These are phyloP conservation scores for Agrocybe praecox DNA, from an alignment of 768 basidiomycete genomes.

Conservation along the genomic window DNA sequence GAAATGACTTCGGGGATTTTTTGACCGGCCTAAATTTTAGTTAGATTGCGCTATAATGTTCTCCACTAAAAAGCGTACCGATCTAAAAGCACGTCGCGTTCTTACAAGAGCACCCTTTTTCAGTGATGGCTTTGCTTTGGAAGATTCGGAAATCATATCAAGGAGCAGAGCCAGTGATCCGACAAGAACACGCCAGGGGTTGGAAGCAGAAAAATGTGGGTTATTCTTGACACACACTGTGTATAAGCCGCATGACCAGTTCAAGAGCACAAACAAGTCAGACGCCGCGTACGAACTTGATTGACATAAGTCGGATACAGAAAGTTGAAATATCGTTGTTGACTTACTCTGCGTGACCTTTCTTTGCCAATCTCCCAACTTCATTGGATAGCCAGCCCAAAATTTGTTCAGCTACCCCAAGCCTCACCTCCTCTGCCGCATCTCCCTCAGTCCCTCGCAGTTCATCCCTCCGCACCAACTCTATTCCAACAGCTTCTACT, in stretches of 20 bases:
- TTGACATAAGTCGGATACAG: too few relatives aligned
- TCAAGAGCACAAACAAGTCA: constrained; percentile 69
- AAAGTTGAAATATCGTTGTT: neutral
- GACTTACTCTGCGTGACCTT: constrained; percentile 56
- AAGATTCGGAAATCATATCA: constrained; percentile 59
- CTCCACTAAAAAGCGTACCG: constrained; percentile 48
- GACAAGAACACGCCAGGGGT: constrained; percentile 54
- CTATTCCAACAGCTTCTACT: constrained; percentile 67
- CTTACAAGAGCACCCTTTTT: constrained; percentile 62
- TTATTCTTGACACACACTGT: constrained; percentile 47
- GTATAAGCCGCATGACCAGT: constrained; percentile 72
- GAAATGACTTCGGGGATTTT: constrained; percentile 52
- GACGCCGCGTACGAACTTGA: constrained; percentile 14
- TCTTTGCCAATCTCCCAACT: constrained; percentile 57
- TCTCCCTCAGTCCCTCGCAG: constrained; percentile 42
- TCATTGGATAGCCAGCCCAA: constrained; percentile 78
- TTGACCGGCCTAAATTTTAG: constrained; percentile 33
- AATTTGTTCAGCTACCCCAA: constrained; percentile 70
- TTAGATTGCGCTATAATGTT: neutral
- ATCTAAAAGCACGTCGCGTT: constrained; percentile 67
- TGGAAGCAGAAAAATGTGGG: constrained; percentile 45
- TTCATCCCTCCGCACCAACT: constrained; percentile 67
- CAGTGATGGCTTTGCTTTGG: constrained; percentile 57
- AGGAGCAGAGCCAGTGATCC: constrained; percentile 61
- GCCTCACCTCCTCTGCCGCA: constrained; percentile 41